Evolutionary conservation across 345 rosid genomes (phyloP), one percentile per base, ranked within the genome.

Genomic region (Eucalyptus curtisii): DNA sequence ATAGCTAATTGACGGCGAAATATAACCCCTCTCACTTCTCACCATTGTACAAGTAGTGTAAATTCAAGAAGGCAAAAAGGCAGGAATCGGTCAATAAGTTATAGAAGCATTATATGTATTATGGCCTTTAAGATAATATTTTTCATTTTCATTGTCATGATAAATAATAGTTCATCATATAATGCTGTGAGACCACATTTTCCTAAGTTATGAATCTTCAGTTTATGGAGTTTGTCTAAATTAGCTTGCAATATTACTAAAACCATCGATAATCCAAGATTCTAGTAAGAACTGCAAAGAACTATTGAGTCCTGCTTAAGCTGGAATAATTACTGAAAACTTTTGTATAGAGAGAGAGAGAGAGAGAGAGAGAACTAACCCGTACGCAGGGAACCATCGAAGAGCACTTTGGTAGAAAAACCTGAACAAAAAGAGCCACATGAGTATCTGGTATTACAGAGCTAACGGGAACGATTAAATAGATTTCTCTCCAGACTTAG

Each of bases 401-500:
- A 97, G 96, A 86, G 97, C 98, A 90, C 99, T 96, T 76, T 97
- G 99, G 93, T 96, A 97, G 94, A 97, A 97, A 91, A 97, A 97
- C 93, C 98, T 97, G 95, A 88, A 90, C 91, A 88, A 86, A 31
- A 40, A 50, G 47, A 76, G 47, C 30, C 47, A 7, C 16, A 13
- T 10, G 30, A 22, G 47, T 40, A 90, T 79, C 81, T 87, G 42
- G 10, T 76, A 37, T 40, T 76, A 40, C 47, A 5, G 81, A 17
- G 81, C 81, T 68, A 68, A 17, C 20, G 17, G 24, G 44, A 17
- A 33, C 44, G 44, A 68, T 68, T 33, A 31, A 68, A 33, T 68
- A 68, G 80, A 68, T 68, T 68, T 68, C 80, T 68, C 81, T 68
- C 24, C 24, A 33, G 11, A 68, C 25, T 68, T 17, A 9, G 81